Evolutionary conservation across 2,329 filamentous ascomycete species (phyloP).

Genomic region (Alternaria triticimaculans): DNA sequence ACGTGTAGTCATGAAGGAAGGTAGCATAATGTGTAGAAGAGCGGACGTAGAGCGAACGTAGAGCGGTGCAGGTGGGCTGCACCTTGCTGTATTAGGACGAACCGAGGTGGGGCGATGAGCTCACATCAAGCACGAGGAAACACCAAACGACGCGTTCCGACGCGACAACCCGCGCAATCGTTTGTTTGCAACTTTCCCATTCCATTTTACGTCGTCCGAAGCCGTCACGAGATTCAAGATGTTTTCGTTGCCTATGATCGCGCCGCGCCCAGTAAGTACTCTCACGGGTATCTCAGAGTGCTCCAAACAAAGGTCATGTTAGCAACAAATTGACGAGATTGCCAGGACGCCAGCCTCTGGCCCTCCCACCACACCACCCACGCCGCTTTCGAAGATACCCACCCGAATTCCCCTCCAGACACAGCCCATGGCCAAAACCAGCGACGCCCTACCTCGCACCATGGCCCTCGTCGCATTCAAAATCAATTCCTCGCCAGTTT

Average conservation of each 20-base stretch:
- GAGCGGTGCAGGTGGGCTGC: not conserved
- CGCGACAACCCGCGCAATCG: not conserved
- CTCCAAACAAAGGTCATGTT: not conserved
- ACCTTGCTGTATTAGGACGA: constrained; percentile 8
- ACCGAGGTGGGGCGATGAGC: constrained; percentile 17
- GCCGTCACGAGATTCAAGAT: constrained; percentile 3
- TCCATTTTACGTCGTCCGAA: not conserved
- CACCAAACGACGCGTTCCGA: constrained; percentile 17
- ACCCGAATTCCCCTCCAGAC: constrained; percentile 28
- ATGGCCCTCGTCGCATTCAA: constrained; percentile 18
- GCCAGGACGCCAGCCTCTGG: constrained; percentile 42
- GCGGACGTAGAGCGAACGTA: not conserved
- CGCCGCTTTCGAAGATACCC: constrained; percentile 24
- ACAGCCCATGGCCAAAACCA: constrained; percentile 18
- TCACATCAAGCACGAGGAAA: constrained; percentile 8
- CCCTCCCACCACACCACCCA: constrained; percentile 33
- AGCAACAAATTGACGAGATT: constrained; percentile 3
- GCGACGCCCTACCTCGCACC: constrained; percentile 27
- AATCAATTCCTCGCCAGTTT: constrained; percentile 67
- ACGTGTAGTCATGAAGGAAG: not conserved
- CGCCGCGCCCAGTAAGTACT: constrained; percentile 22
- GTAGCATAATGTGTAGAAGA: not conserved
- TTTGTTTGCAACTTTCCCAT: not conserved
- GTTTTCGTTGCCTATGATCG: constrained; percentile 27
- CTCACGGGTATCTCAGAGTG: not conserved